Evolutionary conservation across 495 filamentous ascomycete species (phyloP), one percentile per base, ranked within the genome.

Genomic region (Neurospora discreta): DNA sequence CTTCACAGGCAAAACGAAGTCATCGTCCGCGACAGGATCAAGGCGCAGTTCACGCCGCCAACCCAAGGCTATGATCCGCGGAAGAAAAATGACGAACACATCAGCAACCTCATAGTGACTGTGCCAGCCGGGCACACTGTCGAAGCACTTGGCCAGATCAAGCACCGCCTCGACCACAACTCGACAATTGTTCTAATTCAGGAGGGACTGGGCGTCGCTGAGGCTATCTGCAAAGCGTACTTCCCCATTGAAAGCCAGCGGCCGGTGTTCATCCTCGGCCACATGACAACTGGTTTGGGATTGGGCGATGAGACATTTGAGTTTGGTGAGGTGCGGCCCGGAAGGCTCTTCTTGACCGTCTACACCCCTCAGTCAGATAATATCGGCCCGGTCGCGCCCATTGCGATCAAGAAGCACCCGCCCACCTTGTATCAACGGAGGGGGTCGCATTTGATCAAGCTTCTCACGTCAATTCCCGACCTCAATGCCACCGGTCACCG

Each of bases 141-240:
- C 11, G 74, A 81, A 3, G 89, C 90, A 3, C 76, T 98, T 20
- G 71, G 78, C 36, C 73, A 79, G 1, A 83, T 98, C 52, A 79
- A 79, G 7, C 85, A 92, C 73, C 87, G 93, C 10, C 82, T 99
- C n/a, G 87, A 88, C 40, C 81, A 84, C 5, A 82, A 87, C 16
- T 93, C 93, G 3, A 94, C 94, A 0, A 86, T 99, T 39, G 85
- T 91, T 44, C 87, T 99, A 30, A 76, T 97, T 5, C 91, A 96
- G 69, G 92, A 95, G 68, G 94, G 93, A 5, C 87, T 98, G 82
- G 95, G 94, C 3, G 79, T 90, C 3, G 81, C 93, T 38, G 92
- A 97, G n/a, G 84, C 86, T 42, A 81, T 97, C 23, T 92, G 92
- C 73, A 74, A 85, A 11, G 71, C 81, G 2, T 75, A 95, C 15